Evolutionary conservation across 345 rosid genomes (phyloP).

Genomic region (Acer campestre): DNA sequence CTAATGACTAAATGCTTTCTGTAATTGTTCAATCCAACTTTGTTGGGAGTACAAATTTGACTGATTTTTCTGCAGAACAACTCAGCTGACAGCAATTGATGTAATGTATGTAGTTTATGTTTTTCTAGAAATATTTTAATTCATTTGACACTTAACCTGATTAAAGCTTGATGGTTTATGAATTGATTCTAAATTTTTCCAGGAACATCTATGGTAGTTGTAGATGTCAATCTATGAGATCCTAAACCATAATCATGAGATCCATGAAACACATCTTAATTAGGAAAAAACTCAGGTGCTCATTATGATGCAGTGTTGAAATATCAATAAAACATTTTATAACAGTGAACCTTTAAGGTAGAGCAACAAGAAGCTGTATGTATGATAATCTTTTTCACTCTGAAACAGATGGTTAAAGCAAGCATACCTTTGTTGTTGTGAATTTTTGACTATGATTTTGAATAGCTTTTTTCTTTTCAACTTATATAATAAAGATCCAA

Average conservation of each 20-base stretch:
- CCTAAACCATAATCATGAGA: not conserved
- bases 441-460: not conserved
- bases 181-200: not conserved
- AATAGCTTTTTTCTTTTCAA: not conserved
- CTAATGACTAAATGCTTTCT: not conserved
- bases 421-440: not conserved
- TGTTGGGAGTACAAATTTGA: not conserved
- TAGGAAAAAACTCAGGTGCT: not conserved
- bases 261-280: not conserved
- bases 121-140: not conserved
- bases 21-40: not conserved
- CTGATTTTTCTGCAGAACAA: not conserved
- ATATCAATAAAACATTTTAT: not conserved
- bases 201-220: not conserved
- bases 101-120: not conserved
- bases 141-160: not conserved
- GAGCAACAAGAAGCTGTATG: not conserved
- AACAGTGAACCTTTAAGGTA: not conserved
- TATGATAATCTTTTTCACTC: not conserved
- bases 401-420: not conserved
- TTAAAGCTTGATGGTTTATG: not conserved
- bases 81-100: not conserved
- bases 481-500: not conserved
- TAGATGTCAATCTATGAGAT: too few relatives aligned
- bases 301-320: not conserved